These are phyloP conservation scores for Dactylellina sp. DNA, from an alignment of 2,329 filamentous ascomycete genomes.

Conservation along the genomic window DNA sequence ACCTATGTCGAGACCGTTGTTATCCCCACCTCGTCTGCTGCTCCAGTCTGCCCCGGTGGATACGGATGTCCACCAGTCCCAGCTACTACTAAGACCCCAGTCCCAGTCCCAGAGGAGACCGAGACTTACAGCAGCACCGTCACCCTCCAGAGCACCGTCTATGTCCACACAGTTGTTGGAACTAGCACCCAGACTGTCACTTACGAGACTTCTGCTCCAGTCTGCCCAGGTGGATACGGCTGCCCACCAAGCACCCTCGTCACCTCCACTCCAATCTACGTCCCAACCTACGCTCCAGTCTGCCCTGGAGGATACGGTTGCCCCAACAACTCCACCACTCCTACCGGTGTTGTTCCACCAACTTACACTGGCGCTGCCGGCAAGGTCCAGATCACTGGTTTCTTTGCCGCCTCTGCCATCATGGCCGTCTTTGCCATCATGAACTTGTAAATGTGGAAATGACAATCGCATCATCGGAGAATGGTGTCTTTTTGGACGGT, in stretches of 20 bases:
- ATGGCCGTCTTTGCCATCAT: conserved; percentile 55
- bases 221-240: conserved; percentile 46
- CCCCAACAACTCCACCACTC: conserved; percentile 43
- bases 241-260: conserved; percentile 28
- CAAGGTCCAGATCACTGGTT: conserved; percentile 53
- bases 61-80: conserved; percentile 42
- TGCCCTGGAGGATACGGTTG: conserved; percentile 55
- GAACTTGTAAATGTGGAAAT: conserved; percentile 57
- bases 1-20: conserved; percentile 34
- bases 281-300: conserved; percentile 48
- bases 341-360: conserved; percentile 47
- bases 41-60: conserved; percentile 42
- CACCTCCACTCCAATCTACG: conserved; percentile 36
- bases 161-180: conserved; percentile 29
- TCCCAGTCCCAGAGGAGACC: conserved; percentile 40
- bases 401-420: conserved; percentile 50
- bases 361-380: conserved; percentile 53
- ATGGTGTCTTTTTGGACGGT: conserved; percentile 4
- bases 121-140: conserved; percentile 54
- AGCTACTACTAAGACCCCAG: conserved; percentile 27
- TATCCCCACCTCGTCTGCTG: conserved; percentile 29
- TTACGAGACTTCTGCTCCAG: conserved; percentile 37
- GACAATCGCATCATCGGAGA: conserved; percentile 28
- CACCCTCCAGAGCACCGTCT: conserved; percentile 47
- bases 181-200: conserved; percentile 45